Conservation (phyloP, 805 yeast genomes). For the Candida namnaoensis region DNA sequence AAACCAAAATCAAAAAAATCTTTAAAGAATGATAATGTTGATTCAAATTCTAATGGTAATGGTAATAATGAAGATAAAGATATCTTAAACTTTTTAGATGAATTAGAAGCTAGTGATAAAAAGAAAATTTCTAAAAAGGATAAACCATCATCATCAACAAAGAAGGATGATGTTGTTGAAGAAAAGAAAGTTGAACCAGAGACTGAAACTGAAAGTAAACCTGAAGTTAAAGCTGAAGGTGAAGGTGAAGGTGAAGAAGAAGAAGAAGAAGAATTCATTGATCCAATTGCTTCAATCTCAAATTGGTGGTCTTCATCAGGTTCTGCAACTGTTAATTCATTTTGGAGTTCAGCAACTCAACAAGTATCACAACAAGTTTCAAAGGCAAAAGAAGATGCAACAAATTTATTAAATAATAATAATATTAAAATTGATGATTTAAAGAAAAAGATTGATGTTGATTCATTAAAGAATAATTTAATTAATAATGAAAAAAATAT, state of each 20-base stretch:
- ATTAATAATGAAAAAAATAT: too few relatives aligned
- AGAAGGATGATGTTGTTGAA: not conserved
- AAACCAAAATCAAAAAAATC: conserved; percentile 14
- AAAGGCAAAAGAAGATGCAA: conserved; percentile 23
- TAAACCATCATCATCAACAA: conserved; percentile 1
- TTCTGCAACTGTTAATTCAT: conserved; percentile 50
- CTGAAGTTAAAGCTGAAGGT: too few relatives aligned
- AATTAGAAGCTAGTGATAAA: conserved; percentile 39
- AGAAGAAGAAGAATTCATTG: conserved; percentile 25
- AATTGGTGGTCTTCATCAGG: conserved; percentile 75
- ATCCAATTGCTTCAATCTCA: conserved; percentile 58
- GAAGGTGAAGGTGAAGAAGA: conserved; percentile 14
- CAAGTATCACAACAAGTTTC: conserved; percentile 36
- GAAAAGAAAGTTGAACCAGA: too few relatives aligned
- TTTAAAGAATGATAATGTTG: conserved; percentile 6
- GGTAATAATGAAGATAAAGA: conserved; percentile 25
- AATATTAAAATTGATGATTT: conserved; percentile 17
- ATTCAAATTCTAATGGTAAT: conserved; percentile 29
- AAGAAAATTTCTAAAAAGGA: conserved; percentile 4
- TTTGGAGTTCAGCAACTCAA: conserved; percentile 61
- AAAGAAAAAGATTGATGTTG: not conserved
- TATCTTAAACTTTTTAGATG: conserved; percentile 44
- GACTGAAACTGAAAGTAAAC: conserved; percentile 2
- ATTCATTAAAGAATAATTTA: too few relatives aligned
- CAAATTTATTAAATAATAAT: conserved; percentile 20